A percentile compares a stretch with the other conserved stretches of the same genome.
phyloP scores from a whole-genome alignment of 768 basidiomycete genomes.

The Lentinus brumalis region DNA sequence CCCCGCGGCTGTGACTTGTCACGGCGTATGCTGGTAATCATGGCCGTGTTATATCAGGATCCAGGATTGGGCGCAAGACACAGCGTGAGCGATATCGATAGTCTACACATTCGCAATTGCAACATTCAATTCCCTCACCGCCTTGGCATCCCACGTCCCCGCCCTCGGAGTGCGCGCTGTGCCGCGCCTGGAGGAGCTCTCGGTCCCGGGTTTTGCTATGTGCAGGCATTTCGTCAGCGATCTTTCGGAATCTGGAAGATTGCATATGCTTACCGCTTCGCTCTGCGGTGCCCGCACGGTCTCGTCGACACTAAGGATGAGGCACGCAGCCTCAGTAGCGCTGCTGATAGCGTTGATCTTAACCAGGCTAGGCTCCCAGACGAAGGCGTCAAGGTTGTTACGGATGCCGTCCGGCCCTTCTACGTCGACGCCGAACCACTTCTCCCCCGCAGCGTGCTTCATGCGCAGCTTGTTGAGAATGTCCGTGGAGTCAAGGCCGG shows the following conservation, averaged over 20 bases:
- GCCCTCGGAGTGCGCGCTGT: conserved; percentile 80
- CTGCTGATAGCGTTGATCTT: conserved; percentile 95
- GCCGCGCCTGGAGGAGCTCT: conserved; percentile 91
- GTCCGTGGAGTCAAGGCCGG: conserved; percentile 96
- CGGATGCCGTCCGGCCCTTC: conserved; percentile 87
- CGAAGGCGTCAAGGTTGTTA: conserved; percentile 96
- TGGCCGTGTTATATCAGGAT: conserved; percentile 11
- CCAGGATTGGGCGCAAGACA: conserved; percentile 1
- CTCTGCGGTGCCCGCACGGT: conserved; percentile 95
- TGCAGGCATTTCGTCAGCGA: not conserved
- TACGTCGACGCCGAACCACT: conserved; percentile 94
- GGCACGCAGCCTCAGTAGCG: conserved; percentile 93
- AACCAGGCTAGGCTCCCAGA: conserved; percentile 97
- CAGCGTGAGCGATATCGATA: conserved; percentile 19
- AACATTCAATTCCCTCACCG: conserved; percentile 45
- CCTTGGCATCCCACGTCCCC: conserved; percentile 81
- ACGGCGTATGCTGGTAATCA: conserved; percentile 18
- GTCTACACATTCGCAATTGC: conserved; percentile 22
- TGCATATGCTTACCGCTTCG: conserved; percentile 66
- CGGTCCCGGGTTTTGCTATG: conserved; percentile 79
- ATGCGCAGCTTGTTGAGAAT: conserved; percentile 96
- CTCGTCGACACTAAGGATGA: conserved; percentile 96
- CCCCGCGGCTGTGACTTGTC: conserved; percentile 7
- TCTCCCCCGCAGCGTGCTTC: conserved; percentile 87
- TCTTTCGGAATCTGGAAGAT: not conserved